phyloP scores from a whole-genome alignment of 352 stramenopile genomes.

The Globisporangium cystogenes region DNA sequence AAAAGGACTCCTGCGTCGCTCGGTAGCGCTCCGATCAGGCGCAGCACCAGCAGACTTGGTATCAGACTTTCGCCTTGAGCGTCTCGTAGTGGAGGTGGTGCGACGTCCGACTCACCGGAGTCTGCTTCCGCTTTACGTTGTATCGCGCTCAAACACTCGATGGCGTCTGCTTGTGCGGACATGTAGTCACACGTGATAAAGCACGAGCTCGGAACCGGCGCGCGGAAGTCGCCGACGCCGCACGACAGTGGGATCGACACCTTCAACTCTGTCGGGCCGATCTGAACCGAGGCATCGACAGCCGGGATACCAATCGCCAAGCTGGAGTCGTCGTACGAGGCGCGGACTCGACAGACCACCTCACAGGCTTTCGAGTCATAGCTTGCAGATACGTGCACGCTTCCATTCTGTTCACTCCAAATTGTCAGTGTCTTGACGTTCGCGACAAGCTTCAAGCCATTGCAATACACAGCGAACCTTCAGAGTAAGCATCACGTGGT shows the following conservation, averaged over 20 bases:
- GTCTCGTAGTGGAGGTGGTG: background rate
- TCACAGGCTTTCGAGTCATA: slow-evolving; percentile 18
- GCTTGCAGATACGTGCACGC: slow-evolving; percentile 13
- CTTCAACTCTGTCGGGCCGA: slow-evolving; percentile 23
- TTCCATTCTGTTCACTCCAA: slow-evolving; percentile 19
- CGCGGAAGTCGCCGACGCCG: slow-evolving; percentile 6
- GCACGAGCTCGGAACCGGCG: slow-evolving; percentile 15
- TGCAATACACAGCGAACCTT: slow-evolving; percentile 9
- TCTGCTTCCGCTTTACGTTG: background rate
- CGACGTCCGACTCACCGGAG: background rate
- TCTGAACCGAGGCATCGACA: slow-evolving; percentile 4
- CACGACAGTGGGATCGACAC: slow-evolving; percentile 19
- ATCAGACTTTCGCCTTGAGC: background rate
- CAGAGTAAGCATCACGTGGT: slow-evolving; percentile 7
- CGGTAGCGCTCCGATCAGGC: slow-evolving; percentile 7
- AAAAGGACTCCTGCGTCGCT: slow-evolving; percentile 4
- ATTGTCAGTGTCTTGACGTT: too few relatives aligned
- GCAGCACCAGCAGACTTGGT: slow-evolving; percentile 6
- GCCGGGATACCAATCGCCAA: background rate
- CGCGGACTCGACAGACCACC: slow-evolving; percentile 12
- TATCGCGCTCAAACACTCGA: background rate
- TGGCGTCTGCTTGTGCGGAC: background rate
- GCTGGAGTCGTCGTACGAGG: slow-evolving; percentile 10
- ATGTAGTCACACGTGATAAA: slow-evolving; percentile 3
- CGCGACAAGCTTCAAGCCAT: background rate